Evolutionary conservation across 805 yeast species (phyloP).

Genomic region (Candida endomychidarum): DNA sequence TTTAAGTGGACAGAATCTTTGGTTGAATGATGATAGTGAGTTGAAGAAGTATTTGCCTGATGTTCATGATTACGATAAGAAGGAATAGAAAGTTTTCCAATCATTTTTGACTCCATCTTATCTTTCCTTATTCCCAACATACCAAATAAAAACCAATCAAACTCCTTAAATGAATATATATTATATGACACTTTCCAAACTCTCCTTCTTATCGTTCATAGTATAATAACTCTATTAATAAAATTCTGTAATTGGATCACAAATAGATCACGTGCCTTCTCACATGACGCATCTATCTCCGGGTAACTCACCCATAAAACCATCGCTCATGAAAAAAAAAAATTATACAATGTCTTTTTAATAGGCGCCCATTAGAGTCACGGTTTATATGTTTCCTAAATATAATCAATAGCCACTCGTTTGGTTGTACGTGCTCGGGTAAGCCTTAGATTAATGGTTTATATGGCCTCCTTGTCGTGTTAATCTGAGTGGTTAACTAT

Average conservation of each 20-base stretch:
- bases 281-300: not conserved
- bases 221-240: no score
- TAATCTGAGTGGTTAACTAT: constrained; percentile 53
- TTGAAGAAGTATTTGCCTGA: constrained; percentile 57
- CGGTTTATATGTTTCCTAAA: constrained; percentile 55
- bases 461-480: constrained; percentile 52
- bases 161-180: constrained; percentile 3
- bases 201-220: no score
- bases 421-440: constrained; percentile 87
- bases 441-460: constrained; percentile 72
- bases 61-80: constrained; percentile 57
- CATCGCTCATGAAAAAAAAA: not conserved
- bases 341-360: constrained; percentile 43
- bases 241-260: no score
- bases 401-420: constrained; percentile 43
- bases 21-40: constrained; percentile 56
- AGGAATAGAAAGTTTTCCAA: constrained; percentile 17
- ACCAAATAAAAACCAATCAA: no score
- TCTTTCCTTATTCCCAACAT: no score
- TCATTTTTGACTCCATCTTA: no score
- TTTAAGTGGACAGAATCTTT: constrained; percentile 53
- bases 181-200: not conserved
- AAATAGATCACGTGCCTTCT: no score
- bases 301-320: constrained; percentile 9
- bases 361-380: constrained; percentile 88